Percentiles rank a stretch among this genome's conserved stretches.
Conservation (phyloP, 2,329 filamentous ascomycete genomes). For the Pseudofabraea citricarpa region DNA sequence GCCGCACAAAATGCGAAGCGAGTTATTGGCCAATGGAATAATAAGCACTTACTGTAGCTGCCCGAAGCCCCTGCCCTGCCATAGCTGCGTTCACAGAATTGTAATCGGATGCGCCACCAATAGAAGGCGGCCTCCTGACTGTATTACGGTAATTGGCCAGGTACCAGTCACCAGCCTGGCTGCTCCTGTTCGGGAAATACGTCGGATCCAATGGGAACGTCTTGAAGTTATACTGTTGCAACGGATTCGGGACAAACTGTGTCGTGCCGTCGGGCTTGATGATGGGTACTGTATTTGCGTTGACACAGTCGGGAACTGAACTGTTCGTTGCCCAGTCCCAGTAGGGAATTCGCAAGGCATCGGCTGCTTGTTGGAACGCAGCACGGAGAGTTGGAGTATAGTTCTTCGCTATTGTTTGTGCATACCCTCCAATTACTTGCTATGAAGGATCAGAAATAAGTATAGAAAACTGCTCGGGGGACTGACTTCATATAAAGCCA, state of each 20-base stretch:
- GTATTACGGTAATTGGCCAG: slow-evolving; percentile 31
- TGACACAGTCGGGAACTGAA: slow-evolving; percentile 34
- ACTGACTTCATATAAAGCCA: slow-evolving; percentile 47
- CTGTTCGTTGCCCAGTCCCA: slow-evolving; percentile 43
- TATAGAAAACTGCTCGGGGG: slow-evolving; percentile 13
- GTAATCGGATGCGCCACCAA: slow-evolving; percentile 11
- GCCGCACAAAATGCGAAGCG: too few relatives aligned
- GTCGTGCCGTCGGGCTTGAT: slow-evolving; percentile 17
- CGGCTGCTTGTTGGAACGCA: slow-evolving; percentile 38
- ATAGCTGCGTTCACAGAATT: slow-evolving; percentile 13
- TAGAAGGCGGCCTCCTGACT: slow-evolving; percentile 13
- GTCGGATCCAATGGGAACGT: slow-evolving; percentile 26
- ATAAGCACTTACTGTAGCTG: slow-evolving; percentile 28
- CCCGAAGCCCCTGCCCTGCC: slow-evolving; percentile 12
- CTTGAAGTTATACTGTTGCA: slow-evolving; percentile 47
- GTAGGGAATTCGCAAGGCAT: slow-evolving; percentile 39
- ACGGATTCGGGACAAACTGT: slow-evolving; percentile 41
- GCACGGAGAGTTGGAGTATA: slow-evolving; percentile 10
- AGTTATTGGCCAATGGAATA: too few relatives aligned
- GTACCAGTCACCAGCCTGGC: slow-evolving; percentile 24
- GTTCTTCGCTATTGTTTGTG: slow-evolving; percentile 37
- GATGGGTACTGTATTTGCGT: slow-evolving; percentile 25
- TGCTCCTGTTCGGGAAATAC: slow-evolving; percentile 32
- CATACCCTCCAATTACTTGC: slow-evolving; percentile 46
- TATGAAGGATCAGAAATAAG: slow-evolving; percentile 20